Percentiles rank a stretch among this genome's conserved stretches.
Conservation (phyloP, 495 filamentous ascomycete genomes). For the Schizothecium vesticola region DNA sequence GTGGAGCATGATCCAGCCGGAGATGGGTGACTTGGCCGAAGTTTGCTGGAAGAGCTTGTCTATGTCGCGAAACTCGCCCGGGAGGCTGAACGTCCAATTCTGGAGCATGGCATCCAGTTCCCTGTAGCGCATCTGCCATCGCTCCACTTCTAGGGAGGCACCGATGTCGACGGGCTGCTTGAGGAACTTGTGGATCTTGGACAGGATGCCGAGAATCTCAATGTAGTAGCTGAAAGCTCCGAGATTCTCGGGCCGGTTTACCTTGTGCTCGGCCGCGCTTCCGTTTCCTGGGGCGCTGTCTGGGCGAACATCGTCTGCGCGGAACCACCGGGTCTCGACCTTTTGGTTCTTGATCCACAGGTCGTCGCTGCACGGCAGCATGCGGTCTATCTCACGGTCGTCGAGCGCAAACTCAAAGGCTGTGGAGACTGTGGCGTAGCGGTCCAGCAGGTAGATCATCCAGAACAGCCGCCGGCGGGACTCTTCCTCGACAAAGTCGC, state of each 20-base stretch:
- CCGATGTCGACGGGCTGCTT: slow-evolving; percentile 86
- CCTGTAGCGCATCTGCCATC: slow-evolving; percentile 82
- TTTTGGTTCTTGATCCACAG: slow-evolving; percentile 77
- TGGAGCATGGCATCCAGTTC: slow-evolving; percentile 72
- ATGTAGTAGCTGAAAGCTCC: slow-evolving; percentile 82
- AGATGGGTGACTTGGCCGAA: slow-evolving; percentile 63
- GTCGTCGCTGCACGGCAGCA: slow-evolving; percentile 79
- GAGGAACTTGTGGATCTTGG: slow-evolving; percentile 77
- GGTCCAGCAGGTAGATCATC: slow-evolving; percentile 86
- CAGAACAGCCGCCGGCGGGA: slow-evolving; percentile 77
- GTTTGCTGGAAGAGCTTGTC: slow-evolving; percentile 62
- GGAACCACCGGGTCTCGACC: slow-evolving; percentile 79
- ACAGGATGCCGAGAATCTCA: slow-evolving; percentile 79
- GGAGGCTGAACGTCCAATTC: slow-evolving; percentile 77
- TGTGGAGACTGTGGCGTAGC: slow-evolving; percentile 82
- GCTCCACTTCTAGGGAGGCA: slow-evolving; percentile 73
- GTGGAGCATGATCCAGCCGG: slow-evolving; percentile 87
- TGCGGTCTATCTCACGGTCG: slow-evolving; percentile 82
- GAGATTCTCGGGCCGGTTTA: slow-evolving; percentile 71
- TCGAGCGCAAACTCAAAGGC: slow-evolving; percentile 86
- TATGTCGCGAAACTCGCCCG: slow-evolving; percentile 74
- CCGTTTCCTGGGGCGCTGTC: slow-evolving; percentile 21
- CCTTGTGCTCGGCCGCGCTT: slow-evolving; percentile 49
- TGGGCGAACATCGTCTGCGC: slow-evolving; percentile 40
- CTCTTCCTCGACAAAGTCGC: slow-evolving; percentile 85